phyloP scores from a whole-genome alignment of 2,329 filamentous ascomycete species.

The Triangularia verruculosa region DNA sequence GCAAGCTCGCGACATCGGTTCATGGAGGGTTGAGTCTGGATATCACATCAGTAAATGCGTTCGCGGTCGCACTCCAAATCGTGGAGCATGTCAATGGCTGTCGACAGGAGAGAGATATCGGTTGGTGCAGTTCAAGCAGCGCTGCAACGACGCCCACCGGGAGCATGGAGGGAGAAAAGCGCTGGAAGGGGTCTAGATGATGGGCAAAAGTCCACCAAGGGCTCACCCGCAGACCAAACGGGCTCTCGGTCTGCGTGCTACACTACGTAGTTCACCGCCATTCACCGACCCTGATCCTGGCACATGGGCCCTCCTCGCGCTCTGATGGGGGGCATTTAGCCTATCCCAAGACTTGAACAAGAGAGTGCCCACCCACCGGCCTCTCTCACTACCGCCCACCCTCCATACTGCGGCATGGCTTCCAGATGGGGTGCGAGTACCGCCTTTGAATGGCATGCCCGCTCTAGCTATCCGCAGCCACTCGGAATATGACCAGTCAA shows the following conservation, averaged over 20 bases:
- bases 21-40: conserved; percentile 28
- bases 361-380: neutral
- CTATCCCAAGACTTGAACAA: neutral
- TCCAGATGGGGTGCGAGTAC: neutral
- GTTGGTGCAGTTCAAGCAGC: conserved; percentile 12
- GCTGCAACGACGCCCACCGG: conserved; percentile 19
- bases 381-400: neutral
- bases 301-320: neutral
- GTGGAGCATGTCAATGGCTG: conserved; percentile 28
- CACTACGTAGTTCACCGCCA: conserved; percentile 1
- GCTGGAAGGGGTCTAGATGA: conserved; percentile 6
- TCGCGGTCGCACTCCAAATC: conserved; percentile 31
- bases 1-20: conserved; percentile 13
- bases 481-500: neutral
- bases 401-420: neutral
- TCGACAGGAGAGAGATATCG: conserved; percentile 22
- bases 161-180: conserved; percentile 16
- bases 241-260: neutral
- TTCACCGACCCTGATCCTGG: conserved; percentile 6
- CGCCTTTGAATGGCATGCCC: neutral
- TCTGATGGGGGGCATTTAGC: neutral
- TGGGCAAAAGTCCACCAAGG: neutral
- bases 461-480: neutral
- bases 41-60: conserved; percentile 22
- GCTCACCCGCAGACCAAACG: neutral